Evolutionary conservation across 441 rosid genomes (phyloP).

Genomic region (Capsella rubella): DNA sequence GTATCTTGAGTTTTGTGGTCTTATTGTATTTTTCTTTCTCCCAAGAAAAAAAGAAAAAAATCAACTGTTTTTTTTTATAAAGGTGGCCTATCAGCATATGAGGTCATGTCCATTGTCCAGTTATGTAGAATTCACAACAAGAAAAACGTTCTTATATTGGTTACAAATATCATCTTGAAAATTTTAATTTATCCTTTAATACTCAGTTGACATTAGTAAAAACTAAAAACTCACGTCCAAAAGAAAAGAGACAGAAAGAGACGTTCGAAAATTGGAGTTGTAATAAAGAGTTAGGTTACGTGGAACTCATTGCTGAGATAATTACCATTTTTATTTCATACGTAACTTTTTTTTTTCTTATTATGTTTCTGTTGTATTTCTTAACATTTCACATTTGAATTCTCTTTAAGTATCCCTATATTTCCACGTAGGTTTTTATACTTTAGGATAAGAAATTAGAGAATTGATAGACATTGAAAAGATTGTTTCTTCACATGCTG

Average conservation of each 20-base stretch:
- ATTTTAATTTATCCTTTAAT: too few species aligned
- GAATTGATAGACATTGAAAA: slow-evolving; percentile 31
- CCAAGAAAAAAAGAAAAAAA: not conserved
- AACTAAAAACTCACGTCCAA: not conserved
- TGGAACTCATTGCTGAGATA: too few species aligned
- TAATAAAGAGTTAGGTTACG: too few species aligned
- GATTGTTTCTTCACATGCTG: slow-evolving; percentile 34
- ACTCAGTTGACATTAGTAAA: not conserved
- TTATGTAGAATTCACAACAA: slow-evolving; percentile 1
- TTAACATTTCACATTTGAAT: not conserved
- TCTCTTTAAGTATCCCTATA: too few species aligned
- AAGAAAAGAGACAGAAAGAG: too few species aligned
- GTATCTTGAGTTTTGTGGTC: slow-evolving; percentile 42
- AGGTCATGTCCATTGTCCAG: slow-evolving; percentile 34
- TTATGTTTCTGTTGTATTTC: too few species aligned
- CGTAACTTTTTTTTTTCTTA: too few species aligned
- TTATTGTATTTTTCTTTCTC: slow-evolving; percentile 21
- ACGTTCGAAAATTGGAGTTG: too few species aligned
- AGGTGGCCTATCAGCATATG: not conserved
- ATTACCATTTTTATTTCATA: too few species aligned
- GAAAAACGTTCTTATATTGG: slow-evolving; percentile 5
- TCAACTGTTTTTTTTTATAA: slow-evolving; percentile 11
- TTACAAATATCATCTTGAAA: too few species aligned
- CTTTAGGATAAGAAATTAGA: slow-evolving; percentile 21
- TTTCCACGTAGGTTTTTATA: not conserved